Evolutionary conservation across 257 asterid species (phyloP).

Genomic region (Handroanthus guayacan): DNA sequence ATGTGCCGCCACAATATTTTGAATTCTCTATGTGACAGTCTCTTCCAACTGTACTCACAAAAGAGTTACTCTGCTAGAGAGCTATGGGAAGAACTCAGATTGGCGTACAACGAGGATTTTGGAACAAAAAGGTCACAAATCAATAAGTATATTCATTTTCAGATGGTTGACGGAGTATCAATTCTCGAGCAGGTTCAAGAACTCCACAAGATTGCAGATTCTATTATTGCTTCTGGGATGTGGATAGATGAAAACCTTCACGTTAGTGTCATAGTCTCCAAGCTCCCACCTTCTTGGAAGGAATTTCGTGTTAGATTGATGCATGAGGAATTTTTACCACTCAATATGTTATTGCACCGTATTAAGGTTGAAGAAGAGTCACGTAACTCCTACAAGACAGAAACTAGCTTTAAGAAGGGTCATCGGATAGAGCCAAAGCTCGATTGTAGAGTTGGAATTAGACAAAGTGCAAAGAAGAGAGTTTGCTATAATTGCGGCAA

Average conservation of each 20-base stretch:
- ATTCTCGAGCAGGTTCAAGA: constrained; percentile 65
- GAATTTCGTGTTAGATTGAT: constrained; percentile 60
- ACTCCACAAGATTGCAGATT: constrained; percentile 57
- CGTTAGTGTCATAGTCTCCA: constrained; percentile 58
- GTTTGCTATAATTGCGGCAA: constrained; percentile 56
- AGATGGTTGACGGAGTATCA: constrained; percentile 66
- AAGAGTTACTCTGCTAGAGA: constrained; percentile 59
- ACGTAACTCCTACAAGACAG: constrained; percentile 39
- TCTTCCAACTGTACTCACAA: constrained; percentile 57
- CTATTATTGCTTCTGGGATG: constrained; percentile 59
- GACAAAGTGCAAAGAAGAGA: constrained; percentile 45
- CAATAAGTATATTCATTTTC: constrained; percentile 66
- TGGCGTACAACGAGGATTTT: constrained; percentile 57
- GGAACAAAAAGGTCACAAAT: constrained; percentile 70
- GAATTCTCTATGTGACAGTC: constrained; percentile 64
- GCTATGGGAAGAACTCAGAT: constrained; percentile 76
- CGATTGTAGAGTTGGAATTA: constrained; percentile 35
- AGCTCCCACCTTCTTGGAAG: constrained; percentile 84
- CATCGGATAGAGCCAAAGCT: constrained; percentile 31
- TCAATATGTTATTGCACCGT: constrained; percentile 54
- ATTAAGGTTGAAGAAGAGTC: constrained; percentile 66
- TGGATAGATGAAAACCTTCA: constrained; percentile 71
- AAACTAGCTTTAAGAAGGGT: constrained; percentile 30
- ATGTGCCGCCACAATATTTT: constrained; percentile 65
- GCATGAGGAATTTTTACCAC: constrained; percentile 53